Evolutionary conservation across 148 eudicot species (phyloP), one percentile per base, ranked within the genome.

Genomic region (Salicornia ramosissima): DNA sequence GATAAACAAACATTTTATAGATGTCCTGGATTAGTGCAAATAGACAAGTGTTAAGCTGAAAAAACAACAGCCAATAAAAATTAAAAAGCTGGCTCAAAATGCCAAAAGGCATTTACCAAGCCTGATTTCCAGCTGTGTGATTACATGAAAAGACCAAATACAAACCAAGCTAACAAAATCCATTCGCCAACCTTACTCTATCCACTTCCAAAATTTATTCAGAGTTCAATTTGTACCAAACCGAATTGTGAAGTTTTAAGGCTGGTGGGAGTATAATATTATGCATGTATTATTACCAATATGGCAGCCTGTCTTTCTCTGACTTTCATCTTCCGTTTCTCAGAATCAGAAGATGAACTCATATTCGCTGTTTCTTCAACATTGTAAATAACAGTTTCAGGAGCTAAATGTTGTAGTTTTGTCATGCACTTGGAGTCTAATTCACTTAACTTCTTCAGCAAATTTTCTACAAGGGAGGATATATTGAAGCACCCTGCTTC

Each of bases 271-370:
- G 19, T 12, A 5, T 8, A 15, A 30, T 30, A 16, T 30, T 15
- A 56, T 18, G 21, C 49, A 51, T 29, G 26, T 22, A 28, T 10
- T 28, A 92, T 81, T 65, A 95, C 99, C 92, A 95, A 40, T 72
- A 95, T 75, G 45, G 96, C 97, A 83, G 96, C 93, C 68, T 95
- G 97, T 70, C 87, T 87, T 83, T 91, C 97, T 69, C 88, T 91
- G 78, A 97, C 92, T 84, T 95, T 91, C 75, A 87, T 87, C 83
- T 91, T 95, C 75, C 87, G 93, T 69, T 83, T 86, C 80, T 91
- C 99, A n/a, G 67, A 72, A 54, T 86, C 93, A 71, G 86, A 82
- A 46, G 74, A 70, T 10, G 73, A 72, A 46, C 51, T 75, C 4
- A 50, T 34, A 22, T 25, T 74, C 65, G 57, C 60, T 56, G 78